Percentiles rank a stretch among this genome's conserved stretches.
Conservation (phyloP, 2,329 filamentous ascomycete genomes). For the Scorias spongiosa region DNA sequence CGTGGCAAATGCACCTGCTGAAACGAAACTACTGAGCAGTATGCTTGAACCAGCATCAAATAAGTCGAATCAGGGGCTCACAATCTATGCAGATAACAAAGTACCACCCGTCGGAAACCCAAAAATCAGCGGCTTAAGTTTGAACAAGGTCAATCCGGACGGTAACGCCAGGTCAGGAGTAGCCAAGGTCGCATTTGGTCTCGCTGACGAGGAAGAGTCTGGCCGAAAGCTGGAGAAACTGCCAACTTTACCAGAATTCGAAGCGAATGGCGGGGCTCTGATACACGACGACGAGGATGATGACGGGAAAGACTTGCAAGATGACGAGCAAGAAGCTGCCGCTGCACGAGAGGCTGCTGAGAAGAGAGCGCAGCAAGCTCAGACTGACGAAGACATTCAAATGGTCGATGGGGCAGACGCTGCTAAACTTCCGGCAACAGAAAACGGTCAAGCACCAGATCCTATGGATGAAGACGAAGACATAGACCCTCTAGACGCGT, state of each 20-base stretch:
- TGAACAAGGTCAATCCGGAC: constrained; percentile 46
- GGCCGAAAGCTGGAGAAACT: constrained; percentile 84
- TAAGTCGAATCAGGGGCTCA: constrained; percentile 24
- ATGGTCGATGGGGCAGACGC: constrained; percentile 4
- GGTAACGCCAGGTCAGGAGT: constrained; percentile 42
- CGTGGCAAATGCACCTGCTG: background rate
- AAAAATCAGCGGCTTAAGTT: constrained; percentile 72
- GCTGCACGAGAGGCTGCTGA: constrained; percentile 69
- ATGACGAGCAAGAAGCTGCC: constrained; percentile 75
- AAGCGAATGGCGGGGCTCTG: constrained; percentile 24
- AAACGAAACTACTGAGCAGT: constrained; percentile 22
- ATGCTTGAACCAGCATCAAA: constrained; percentile 24
- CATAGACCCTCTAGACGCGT: constrained; percentile 86
- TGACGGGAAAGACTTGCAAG: constrained; percentile 61
- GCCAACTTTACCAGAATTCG: constrained; percentile 54
- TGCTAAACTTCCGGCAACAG: constrained; percentile 2
- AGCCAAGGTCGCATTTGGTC: constrained; percentile 57
- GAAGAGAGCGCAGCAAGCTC: constrained; percentile 45
- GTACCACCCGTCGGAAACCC: constrained; percentile 20
- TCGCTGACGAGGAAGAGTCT: constrained; percentile 77
- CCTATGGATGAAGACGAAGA: constrained; percentile 44
- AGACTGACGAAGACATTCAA: constrained; percentile 25
- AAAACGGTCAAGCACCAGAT: constrained; percentile 4
- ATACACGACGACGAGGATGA: constrained; percentile 47
- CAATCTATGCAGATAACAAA: constrained; percentile 7